These are phyloP conservation scores for Apiospora rasikravindrae DNA, from an alignment of 2,329 filamentous ascomycete genomes.

Conservation along the genomic window DNA sequence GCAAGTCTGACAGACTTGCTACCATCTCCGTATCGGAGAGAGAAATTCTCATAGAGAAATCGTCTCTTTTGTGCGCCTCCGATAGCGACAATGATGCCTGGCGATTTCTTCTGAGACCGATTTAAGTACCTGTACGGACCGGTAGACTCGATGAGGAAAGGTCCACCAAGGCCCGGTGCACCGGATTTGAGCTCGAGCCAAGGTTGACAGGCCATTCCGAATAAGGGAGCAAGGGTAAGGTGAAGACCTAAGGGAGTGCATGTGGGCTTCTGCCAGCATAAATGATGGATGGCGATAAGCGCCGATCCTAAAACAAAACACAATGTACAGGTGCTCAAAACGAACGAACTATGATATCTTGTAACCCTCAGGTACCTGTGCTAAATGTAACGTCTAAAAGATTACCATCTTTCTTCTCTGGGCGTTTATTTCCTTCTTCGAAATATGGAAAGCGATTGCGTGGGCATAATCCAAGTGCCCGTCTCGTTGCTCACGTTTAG, in stretches of 20 bases:
- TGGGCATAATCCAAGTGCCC: conserved; percentile 4
- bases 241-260: not conserved
- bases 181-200: not conserved
- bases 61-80: not conserved
- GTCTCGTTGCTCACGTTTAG: not conserved
- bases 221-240: not conserved
- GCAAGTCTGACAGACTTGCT: not conserved
- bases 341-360: conserved; percentile 7
- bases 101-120: not conserved
- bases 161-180: conserved; percentile 2
- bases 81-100: not conserved
- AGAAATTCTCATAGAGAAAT: not conserved
- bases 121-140: not conserved
- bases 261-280: not conserved
- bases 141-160: not conserved
- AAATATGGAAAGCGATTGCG: conserved; percentile 9
- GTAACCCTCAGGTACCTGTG: not conserved
- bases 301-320: not conserved
- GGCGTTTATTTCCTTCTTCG: not conserved
- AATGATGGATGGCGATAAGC: conserved; percentile 2
- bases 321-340: not conserved
- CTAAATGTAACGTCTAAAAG: not conserved
- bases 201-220: conserved; percentile 2
- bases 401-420: not conserved
- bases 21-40: conserved; percentile 6